Conservation (phyloP, 2,329 filamentous ascomycete species). For the Alternaria brassicae region DNA sequence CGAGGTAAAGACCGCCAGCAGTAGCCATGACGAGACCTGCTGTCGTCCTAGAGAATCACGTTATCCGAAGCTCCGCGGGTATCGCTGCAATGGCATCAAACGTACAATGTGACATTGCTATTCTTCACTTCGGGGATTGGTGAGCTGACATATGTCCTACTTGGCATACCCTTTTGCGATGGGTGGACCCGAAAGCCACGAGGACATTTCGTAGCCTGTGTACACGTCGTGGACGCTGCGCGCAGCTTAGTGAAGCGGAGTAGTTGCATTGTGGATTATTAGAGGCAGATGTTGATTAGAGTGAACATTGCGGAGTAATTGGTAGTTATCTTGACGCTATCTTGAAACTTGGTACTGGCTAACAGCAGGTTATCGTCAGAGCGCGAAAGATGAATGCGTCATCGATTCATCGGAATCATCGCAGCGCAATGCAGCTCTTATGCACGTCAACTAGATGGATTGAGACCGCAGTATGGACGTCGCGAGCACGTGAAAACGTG, state of each 20-base stretch:
- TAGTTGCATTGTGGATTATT: slow-evolving; percentile 6
- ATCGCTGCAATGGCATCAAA: not conserved
- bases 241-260: slow-evolving; percentile 2
- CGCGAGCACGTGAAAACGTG: not conserved
- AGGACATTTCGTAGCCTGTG: not conserved
- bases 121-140: slow-evolving; percentile 36
- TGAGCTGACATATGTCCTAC: slow-evolving; percentile 49
- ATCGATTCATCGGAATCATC: not conserved
- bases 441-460: not conserved
- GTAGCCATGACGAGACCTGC: not conserved
- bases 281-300: not conserved
- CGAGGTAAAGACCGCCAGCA: not conserved
- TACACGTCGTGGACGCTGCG: not conserved
- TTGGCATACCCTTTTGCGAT: slow-evolving; percentile 44
- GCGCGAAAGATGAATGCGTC: not conserved
- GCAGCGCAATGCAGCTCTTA: no score
- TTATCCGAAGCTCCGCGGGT: not conserved
- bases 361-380: slow-evolving; percentile 6
- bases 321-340: not conserved
- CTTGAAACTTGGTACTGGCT: not conserved
- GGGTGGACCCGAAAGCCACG: slow-evolving; percentile 28
- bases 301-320: not conserved
- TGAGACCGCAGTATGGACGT: not conserved
- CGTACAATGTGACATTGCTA: slow-evolving; percentile 53
- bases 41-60: not conserved